phyloP scores from a whole-genome alignment of 1,139 yeast genomes.

The Sugiyamaella xylanicola region DNA sequence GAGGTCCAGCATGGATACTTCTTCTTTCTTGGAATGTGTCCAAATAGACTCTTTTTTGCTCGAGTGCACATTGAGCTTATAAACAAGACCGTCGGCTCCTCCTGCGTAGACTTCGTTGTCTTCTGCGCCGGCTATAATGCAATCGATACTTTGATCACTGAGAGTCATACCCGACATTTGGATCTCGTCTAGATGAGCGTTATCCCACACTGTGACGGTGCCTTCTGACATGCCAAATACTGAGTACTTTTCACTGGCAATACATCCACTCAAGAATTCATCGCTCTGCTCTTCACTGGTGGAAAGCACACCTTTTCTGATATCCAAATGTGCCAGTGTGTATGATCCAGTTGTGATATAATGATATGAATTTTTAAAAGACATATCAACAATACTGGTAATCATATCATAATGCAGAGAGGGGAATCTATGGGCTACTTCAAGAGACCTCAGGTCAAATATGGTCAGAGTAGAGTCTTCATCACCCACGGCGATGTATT shows the following conservation, averaged over 20 bases:
- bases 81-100: conserved; percentile 76
- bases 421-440: conserved; percentile 45
- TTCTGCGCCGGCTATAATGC: conserved; percentile 73
- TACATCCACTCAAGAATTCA: conserved; percentile 73
- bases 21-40: conserved; percentile 62
- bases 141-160: conserved; percentile 75
- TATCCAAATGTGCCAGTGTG: conserved; percentile 75
- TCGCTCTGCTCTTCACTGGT: conserved; percentile 90
- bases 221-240: conserved; percentile 93
- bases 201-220: conserved; percentile 87
- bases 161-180: conserved; percentile 80
- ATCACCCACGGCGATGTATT: conserved; percentile 72
- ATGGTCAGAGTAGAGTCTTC: conserved; percentile 71
- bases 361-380: conserved; percentile 74
- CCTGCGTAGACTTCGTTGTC: conserved; percentile 82
- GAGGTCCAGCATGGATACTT: conserved; percentile 72
- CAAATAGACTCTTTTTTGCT: conserved; percentile 55
- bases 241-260: conserved; percentile 60
- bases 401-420: conserved; percentile 73
- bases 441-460: conserved; percentile 56
- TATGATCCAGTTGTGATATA: conserved; percentile 83
- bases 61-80: conserved; percentile 63
- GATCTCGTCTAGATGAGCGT: conserved; percentile 57
- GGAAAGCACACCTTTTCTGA: conserved; percentile 63
- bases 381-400: conserved; percentile 59